Conservation (phyloP, 1,284 basidiomycete genomes). For the Rhodotorula glutinis region DNA sequence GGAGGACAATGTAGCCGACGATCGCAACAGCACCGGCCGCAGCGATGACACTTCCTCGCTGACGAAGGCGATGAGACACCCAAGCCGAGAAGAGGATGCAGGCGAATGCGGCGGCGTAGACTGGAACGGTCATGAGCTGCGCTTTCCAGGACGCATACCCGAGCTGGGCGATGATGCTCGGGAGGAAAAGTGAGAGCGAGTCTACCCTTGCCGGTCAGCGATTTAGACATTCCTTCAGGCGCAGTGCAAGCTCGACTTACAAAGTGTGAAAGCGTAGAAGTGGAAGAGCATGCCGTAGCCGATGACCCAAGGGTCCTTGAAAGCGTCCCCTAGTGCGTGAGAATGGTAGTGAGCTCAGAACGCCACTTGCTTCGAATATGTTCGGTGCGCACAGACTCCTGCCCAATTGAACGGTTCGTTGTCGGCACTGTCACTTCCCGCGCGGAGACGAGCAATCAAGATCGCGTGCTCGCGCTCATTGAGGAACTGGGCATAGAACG, state of each 20-base stretch:
- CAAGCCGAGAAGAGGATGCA: conserved; percentile 52
- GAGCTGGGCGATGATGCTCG: conserved; percentile 61
- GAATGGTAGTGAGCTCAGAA: not conserved
- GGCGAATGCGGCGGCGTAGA: conserved; percentile 44
- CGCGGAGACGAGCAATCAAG: conserved; percentile 47
- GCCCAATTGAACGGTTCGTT: conserved; percentile 47
- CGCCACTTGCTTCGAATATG: too few relatives aligned
- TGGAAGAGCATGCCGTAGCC: conserved; percentile 65
- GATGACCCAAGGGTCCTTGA: conserved; percentile 62
- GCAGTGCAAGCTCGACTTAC: conserved; percentile 35
- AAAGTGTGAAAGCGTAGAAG: conserved; percentile 55
- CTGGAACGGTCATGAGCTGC: conserved; percentile 63
- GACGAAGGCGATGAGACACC: conserved; percentile 54
- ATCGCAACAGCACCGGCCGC: conserved; percentile 57
- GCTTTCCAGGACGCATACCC: conserved; percentile 62
- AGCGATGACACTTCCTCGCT: conserved; percentile 61
- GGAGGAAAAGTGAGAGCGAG: conserved; percentile 47
- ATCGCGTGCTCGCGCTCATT: conserved; percentile 25
- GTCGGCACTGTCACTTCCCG: conserved; percentile 58
- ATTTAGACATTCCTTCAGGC: not conserved
- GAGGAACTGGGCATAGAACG: too few relatives aligned
- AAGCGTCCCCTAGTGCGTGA: conserved; percentile 47
- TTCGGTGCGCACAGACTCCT: conserved; percentile 37
- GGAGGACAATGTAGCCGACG: conserved; percentile 63
- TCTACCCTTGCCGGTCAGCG: conserved; percentile 8